These are phyloP conservation scores for Pleurotus tuoliensis DNA, from an alignment of 768 basidiomycete species.

Conservation along the genomic window DNA sequence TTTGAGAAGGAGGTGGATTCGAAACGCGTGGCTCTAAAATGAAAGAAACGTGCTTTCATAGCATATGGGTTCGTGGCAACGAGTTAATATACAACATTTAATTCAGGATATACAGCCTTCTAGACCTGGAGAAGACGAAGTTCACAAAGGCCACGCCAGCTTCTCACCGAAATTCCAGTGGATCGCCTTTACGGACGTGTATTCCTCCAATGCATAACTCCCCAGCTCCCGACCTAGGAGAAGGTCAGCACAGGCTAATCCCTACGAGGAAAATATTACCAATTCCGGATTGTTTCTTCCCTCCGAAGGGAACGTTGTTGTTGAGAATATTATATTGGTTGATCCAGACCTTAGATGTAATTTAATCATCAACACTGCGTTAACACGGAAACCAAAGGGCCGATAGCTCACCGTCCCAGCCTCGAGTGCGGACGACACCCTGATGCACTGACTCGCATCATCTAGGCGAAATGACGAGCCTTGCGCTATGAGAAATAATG, in stretches of 20 bases:
- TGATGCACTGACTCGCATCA: conserved; percentile 86
- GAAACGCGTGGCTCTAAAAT: not conserved
- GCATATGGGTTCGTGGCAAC: too few species aligned
- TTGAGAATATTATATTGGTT: conserved; percentile 84
- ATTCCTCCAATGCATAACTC: conserved; percentile 79
- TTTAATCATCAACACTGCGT: conserved; percentile 2
- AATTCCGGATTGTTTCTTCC: conserved; percentile 90
- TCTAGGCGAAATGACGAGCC: conserved; percentile 29
- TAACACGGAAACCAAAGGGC: conserved; percentile 11
- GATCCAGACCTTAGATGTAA: conserved; percentile 68
- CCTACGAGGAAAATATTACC: conserved; percentile 38
- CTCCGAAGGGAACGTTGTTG: conserved; percentile 93
- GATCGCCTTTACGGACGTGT: conserved; percentile 76
- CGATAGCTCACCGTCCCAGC: conserved; percentile 72
- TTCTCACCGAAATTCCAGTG: conserved; percentile 89
- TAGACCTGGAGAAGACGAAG: too few species aligned
- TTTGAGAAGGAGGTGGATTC: too few species aligned
- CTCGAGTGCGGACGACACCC: conserved; percentile 80
- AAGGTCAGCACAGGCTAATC: conserved; percentile 4
- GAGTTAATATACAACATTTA: not conserved
- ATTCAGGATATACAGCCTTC: not conserved
- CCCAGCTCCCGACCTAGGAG: conserved; percentile 80
- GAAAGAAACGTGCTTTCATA: not conserved
- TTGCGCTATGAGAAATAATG: not conserved
- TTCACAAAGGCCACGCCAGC: conserved; percentile 69